phyloP scores from a whole-genome alignment of 2,329 filamentous ascomycete species.

The Ophiostoma tasmaniense region DNA sequence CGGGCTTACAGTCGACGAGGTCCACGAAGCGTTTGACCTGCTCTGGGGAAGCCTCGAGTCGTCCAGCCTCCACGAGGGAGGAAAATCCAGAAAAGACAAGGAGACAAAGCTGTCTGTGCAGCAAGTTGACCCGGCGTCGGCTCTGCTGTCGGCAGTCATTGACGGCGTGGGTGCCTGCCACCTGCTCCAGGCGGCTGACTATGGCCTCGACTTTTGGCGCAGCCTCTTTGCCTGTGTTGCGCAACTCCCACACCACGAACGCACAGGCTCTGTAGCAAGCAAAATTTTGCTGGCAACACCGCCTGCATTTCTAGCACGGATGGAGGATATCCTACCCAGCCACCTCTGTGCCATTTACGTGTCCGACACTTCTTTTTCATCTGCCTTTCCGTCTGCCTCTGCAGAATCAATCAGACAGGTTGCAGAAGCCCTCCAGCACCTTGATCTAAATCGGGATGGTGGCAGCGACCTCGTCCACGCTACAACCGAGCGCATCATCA shows the following conservation, averaged over 20 bases:
- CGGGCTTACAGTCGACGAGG: conserved; percentile 17
- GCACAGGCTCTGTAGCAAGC: neutral
- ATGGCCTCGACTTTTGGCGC: conserved; percentile 17
- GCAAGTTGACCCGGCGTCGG: neutral
- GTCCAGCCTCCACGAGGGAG: neutral
- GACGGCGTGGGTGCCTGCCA: conserved; percentile 16
- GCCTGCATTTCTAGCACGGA: conserved; percentile 4
- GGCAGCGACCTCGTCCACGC: neutral
- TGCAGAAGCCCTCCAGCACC: conserved; percentile 11
- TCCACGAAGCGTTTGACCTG: conserved; percentile 5
- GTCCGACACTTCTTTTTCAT: neutral
- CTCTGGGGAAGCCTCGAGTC: conserved; percentile 9
- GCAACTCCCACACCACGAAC: neutral
- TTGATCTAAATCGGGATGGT: conserved; percentile 1
- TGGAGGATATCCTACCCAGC: conserved; percentile 11
- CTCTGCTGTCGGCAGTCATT: conserved; percentile 5
- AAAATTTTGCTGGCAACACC: conserved; percentile 14
- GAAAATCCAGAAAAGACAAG: neutral
- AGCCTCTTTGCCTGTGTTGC: conserved; percentile 6
- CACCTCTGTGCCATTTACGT: conserved; percentile 9
- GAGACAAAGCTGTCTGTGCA: neutral
- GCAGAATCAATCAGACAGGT: neutral
- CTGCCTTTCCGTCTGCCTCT: no score
- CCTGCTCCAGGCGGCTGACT: conserved; percentile 13
- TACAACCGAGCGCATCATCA: conserved; percentile 2